A percentile compares a stretch with the other conserved stretches of the same genome.
Conservation (phyloP, 176 grass and related monocot genomes). For the sorghum (Sorghum bicolor) region Sorghum_bicolor_NCBIv3 NC_012870.2:79189001-79189500, state of each 20-base stretch:
- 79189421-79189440: conserved; percentile 93
- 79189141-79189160: background rate
- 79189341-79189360: conserved; percentile 18
- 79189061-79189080: conserved; percentile 84
- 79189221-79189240: background rate
- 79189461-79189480: conserved; percentile 95
- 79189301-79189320: background rate
- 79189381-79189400: conserved; percentile 29
- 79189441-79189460: conserved; percentile 86
- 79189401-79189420: conserved; percentile 91
- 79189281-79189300: background rate
- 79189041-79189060: conserved; percentile 99
- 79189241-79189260: background rate
- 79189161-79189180: background rate
- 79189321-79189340: conserved; percentile 5
- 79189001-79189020: conserved; percentile 88
- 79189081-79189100: conserved; percentile 89
- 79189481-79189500: conserved; percentile 94
- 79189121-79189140: conserved; percentile 41
- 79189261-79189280: background rate
- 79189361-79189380: conserved; percentile 5
- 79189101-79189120: conserved; percentile 91
- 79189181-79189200: background rate
- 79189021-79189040: conserved; percentile 94
- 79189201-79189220: background rate